phyloP scores from a whole-genome alignment of 305 asterid species.

The Coffea humblotiana region DNA sequence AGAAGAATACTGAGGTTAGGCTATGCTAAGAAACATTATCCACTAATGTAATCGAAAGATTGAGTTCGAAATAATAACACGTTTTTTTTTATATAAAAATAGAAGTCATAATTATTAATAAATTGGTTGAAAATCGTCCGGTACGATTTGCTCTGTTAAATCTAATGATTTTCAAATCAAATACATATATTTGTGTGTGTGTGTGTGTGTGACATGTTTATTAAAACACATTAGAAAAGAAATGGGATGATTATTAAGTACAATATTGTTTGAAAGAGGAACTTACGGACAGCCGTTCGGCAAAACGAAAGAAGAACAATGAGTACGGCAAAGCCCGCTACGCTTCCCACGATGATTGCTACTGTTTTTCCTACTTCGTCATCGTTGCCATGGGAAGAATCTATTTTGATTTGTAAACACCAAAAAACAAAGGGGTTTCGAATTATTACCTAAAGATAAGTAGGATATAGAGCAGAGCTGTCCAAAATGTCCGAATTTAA shows the following conservation, averaged over 20 bases:
- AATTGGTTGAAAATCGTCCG: no score
- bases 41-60: background rate
- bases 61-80: background rate
- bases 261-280: background rate
- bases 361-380: constrained; percentile 74
- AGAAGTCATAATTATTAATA: no score
- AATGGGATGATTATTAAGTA: no score
- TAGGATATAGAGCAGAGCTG: background rate
- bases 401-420: constrained; percentile 28
- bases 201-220: no score
- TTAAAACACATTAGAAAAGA: background rate
- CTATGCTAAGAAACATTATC: background rate
- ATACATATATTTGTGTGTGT: no score
- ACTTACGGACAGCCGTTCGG: constrained; percentile 45
- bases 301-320: constrained; percentile 70
- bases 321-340: constrained; percentile 64
- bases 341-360: constrained; percentile 69
- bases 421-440: constrained; percentile 5
- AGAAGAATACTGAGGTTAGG: background rate
- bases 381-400: constrained; percentile 38
- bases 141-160: no score
- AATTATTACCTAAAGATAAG: background rate
- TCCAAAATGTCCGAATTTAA: no score
- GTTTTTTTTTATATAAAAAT: no score
- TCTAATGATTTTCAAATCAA: no score